Evolutionary conservation across 192 early-diverging fungal species (phyloP), one percentile per base, ranked within the genome.

Genomic region (Rhizoclosmatium globosum): DNA sequence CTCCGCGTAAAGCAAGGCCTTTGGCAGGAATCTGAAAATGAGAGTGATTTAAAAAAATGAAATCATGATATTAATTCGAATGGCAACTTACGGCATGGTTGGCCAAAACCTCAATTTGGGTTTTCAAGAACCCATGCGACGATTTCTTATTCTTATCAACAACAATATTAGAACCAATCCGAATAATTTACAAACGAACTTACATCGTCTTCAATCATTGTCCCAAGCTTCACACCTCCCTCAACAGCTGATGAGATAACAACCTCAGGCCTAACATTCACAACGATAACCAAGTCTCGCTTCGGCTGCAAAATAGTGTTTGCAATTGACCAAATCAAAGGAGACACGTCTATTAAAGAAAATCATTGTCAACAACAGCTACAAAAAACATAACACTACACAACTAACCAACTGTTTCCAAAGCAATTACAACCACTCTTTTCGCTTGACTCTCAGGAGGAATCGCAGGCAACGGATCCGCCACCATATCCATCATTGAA

Each of bases 381-480:
- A n/a, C n/a, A n/a, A n/a, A n/a, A n/a, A n/a, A n/a, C n/a, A n/a
- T n/a, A n/a, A n/a, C n/a, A n/a, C n/a, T n/a, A 17, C 50, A n/a
- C 6, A 38, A 57, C 53, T 17, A 17, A 64, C 61, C 61, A 19
- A 21, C 9, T 17, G 31, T 45, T 17, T 68, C 67, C 67, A 68
- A 68, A n/a, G 67, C 67, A 68, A 68, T 68, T 43, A 68, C 67
- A 68, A 68, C 44, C 2, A 68, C 67, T 19, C 67, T 42, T 43
- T 47, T 68, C 39, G 31, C 31, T 31, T 31, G 31, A 31, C 31
- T 31, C 31, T 31, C 31, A 17, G 50, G 50, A 7, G 50, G 50
- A 31, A 31, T 0, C 31, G 31, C 31, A 31, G 31, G 31, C 31
- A 31, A 31, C 31, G 31, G 31, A 31, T 31, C 31, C 31, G 31